Percentiles rank a stretch among this genome's conserved stretches.
phyloP scores from a whole-genome alignment of 2,329 filamentous ascomycete genomes.

The Neopestalotiopsis sp. region DNA sequence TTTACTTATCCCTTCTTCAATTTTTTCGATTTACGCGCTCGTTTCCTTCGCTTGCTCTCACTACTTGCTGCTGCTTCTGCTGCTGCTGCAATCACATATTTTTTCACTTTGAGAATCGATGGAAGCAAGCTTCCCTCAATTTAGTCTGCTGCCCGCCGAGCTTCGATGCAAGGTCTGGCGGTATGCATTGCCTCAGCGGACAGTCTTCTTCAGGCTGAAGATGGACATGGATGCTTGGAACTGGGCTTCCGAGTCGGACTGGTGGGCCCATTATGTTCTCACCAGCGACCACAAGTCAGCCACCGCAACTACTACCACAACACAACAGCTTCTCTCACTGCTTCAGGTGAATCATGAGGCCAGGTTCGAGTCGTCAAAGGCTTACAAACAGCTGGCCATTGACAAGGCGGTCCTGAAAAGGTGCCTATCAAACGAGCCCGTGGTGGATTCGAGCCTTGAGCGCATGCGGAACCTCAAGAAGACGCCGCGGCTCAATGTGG shows the following conservation, averaged over 20 bases:
- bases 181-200: constrained; percentile 19
- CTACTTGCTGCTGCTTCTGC: not conserved
- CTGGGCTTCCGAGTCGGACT: constrained; percentile 16
- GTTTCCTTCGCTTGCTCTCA: not conserved
- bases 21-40: not conserved
- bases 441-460: constrained; percentile 2
- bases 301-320: not conserved
- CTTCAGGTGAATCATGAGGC: constrained; percentile 20
- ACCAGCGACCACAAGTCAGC: constrained; percentile 13
- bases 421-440: constrained; percentile 3
- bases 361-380: constrained; percentile 5
- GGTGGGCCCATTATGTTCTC: constrained; percentile 20
- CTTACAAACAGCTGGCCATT: constrained; percentile 7
- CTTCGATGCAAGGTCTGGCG: constrained; percentile 20
- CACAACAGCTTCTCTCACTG: not conserved
- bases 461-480: constrained; percentile 14
- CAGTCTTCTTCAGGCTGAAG: constrained; percentile 17
- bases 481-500: constrained; percentile 14
- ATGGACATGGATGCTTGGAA: constrained; percentile 21
- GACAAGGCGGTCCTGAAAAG: constrained; percentile 6
- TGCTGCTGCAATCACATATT: too few relatives aligned
- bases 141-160: constrained; percentile 15
- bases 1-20: not conserved
- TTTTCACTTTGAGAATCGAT: not conserved
- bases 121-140: constrained; percentile 17